Percentiles rank a stretch among this genome's conserved stretches.
Evolutionary conservation across 768 basidiomycete species (phyloP).

Genomic region (Neoboletus subvelutipes): DNA sequence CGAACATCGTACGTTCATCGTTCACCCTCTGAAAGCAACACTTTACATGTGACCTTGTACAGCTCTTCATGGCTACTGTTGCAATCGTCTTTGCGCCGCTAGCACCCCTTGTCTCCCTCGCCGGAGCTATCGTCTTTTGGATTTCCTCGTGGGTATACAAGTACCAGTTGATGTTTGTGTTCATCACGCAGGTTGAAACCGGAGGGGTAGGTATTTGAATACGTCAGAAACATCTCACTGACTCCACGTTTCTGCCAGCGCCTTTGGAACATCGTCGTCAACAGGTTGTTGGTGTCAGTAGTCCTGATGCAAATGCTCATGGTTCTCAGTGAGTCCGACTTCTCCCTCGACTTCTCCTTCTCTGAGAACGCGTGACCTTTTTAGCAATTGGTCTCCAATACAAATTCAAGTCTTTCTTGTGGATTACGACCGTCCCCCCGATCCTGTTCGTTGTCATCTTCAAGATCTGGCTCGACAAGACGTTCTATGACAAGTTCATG

Average conservation of each 20-base stretch:
- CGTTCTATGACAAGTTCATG: slow-evolving; percentile 66
- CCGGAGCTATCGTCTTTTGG: slow-evolving; percentile 86
- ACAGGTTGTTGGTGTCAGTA: slow-evolving; percentile 76
- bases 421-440: slow-evolving; percentile 85
- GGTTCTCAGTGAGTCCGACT: slow-evolving; percentile 69
- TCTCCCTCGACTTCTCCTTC: neutral
- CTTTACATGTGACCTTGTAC: slow-evolving; percentile 10
- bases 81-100: slow-evolving; percentile 92
- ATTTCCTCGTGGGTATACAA: slow-evolving; percentile 87
- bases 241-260: slow-evolving; percentile 46
- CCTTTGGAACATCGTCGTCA: slow-evolving; percentile 92
- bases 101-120: slow-evolving; percentile 85
- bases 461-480: slow-evolving; percentile 79
- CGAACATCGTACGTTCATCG: slow-evolving; percentile 50
- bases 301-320: slow-evolving; percentile 87
- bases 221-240: neutral
- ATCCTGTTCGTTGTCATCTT: slow-evolving; percentile 74
- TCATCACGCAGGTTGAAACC: slow-evolving; percentile 82
- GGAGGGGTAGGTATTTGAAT: slow-evolving; percentile 69
- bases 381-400: slow-evolving; percentile 85
- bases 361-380: slow-evolving; percentile 1
- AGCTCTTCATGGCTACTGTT: slow-evolving; percentile 92
- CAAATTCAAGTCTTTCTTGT: slow-evolving; percentile 68
- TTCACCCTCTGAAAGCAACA: neutral
- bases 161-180: slow-evolving; percentile 96